These are phyloP conservation scores for Purpureocillium takamizusanense DNA, from an alignment of 2,329 filamentous ascomycete genomes.

Conservation along the genomic window DNA sequence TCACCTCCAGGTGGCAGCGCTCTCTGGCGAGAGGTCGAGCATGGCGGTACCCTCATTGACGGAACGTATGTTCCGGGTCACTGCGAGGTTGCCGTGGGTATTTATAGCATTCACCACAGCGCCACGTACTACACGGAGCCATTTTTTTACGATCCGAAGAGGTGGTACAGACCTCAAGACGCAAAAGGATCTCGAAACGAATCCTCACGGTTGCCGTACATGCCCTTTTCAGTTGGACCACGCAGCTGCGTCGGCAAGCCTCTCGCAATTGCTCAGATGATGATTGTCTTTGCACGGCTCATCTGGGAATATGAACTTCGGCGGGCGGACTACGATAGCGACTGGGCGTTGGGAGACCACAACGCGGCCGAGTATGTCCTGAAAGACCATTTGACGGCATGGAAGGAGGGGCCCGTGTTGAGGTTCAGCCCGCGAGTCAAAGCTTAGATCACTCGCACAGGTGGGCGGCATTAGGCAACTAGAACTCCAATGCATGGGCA, in stretches of 20 bases:
- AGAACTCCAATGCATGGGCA: no score
- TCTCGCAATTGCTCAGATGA: slow-evolving; percentile 6
- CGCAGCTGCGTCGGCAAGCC: slow-evolving; percentile 7
- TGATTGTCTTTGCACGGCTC: slow-evolving; percentile 5
- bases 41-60: slow-evolving; percentile 6
- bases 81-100: slow-evolving; percentile 8
- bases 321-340: slow-evolving; percentile 2
- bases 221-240: slow-evolving; percentile 6
- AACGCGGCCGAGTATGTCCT: slow-evolving; percentile 4
- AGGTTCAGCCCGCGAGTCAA: neutral
- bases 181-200: neutral
- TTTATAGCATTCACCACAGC: slow-evolving; percentile 12
- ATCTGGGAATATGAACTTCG: slow-evolving; percentile 6
- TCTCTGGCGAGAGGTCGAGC: slow-evolving; percentile 8
- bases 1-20: slow-evolving; percentile 7
- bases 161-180: slow-evolving; percentile 5
- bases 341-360: neutral
- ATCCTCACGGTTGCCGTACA: slow-evolving; percentile 2
- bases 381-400: slow-evolving; percentile 4
- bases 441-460: neutral
- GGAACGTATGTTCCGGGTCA: slow-evolving; percentile 8
- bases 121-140: slow-evolving; percentile 3
- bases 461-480: no score
- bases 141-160: slow-evolving; percentile 4
- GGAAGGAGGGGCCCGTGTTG: neutral